A percentile compares a stretch with the other conserved stretches of the same genome.
These are phyloP conservation scores for Hygrocybe punicea DNA, from an alignment of 768 basidiomycete genomes.

Conservation along the genomic window DNA sequence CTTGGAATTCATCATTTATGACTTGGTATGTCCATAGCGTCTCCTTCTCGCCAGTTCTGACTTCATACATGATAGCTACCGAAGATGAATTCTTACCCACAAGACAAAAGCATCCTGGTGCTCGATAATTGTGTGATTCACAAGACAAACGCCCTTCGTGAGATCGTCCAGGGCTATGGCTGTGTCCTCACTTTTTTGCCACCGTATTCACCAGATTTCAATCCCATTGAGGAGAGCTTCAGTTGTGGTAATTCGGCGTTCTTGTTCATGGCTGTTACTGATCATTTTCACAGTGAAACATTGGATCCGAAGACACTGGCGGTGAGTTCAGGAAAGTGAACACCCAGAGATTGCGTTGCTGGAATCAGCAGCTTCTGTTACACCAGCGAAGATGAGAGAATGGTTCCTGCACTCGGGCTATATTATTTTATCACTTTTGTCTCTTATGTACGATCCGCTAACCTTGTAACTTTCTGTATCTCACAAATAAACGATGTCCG, in stretches of 20 bases:
- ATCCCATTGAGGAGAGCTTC: no score
- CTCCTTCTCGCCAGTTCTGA: not conserved
- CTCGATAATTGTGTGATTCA: slow-evolving; percentile 21
- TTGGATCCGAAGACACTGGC: slow-evolving; percentile 4
- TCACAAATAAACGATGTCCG: no score
- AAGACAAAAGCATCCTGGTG: slow-evolving; percentile 16
- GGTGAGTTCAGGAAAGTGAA: slow-evolving; percentile 7
- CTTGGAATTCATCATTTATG: slow-evolving; percentile 14
- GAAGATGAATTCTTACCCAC: slow-evolving; percentile 13
- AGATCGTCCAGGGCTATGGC: slow-evolving; percentile 13
- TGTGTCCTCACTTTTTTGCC: not conserved
- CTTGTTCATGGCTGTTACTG: not conserved
- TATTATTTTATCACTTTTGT: no score
- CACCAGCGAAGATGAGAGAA: no score
- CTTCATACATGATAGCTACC: slow-evolving; percentile 4
- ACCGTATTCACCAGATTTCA: no score
- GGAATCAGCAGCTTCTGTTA: no score
- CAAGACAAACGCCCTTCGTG: slow-evolving; percentile 10
- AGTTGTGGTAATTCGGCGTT: not conserved
- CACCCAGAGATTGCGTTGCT: slow-evolving; percentile 4
- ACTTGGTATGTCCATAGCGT: slow-evolving; percentile 1
- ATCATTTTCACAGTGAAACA: slow-evolving; percentile 3
- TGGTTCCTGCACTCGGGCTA: no score
- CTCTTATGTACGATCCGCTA: no score
- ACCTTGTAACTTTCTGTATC: not conserved